Base-by-base conservation (phyloP, 148 eudicot genomes). In the Arbutus unedo region DNA sequence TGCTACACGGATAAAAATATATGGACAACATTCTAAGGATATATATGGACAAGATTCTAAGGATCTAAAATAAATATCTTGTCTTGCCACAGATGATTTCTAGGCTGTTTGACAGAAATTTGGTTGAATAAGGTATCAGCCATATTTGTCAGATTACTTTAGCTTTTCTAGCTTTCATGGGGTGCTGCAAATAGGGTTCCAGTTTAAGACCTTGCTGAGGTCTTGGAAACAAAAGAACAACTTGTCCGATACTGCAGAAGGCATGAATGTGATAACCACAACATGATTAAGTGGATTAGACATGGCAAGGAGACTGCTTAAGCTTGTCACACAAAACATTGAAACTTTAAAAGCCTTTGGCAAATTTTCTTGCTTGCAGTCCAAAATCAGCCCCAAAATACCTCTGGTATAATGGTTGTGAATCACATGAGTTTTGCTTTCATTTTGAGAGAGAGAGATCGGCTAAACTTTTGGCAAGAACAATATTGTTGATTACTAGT, bases 361-460 rank as follows among this genome's bases (percentile, higher is more conserved):
- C 48, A 57, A 4, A 10, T 21, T 79, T 76, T 31, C 25, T 78
- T 41, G 68, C 7, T 77, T 55, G 15, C 41, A 9, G 56, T 59
- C 53, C 81, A 38, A 56, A 38, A 78, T 78, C 81, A 41, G 18
- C 53, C 75, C 75, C 18, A 8, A 70, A 71, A 15, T 14, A n/a
- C 76, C 6, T 72, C 8, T 66, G 23, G 41, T 66, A 25, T 38
- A 60, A 66, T 66, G 71, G 14, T 64, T 60, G 67, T 23, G 8
- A 23, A 64, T 9, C 70, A 8, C 70, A 64, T 62, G 19, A 41
- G 8, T 76, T 2, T 48, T 8, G 43, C 47, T 75, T 75, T 31
- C 11, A 16, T 53, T 21, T 15, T 53, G 45, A 25, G 79, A 54
- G 62, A 31, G 62, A 54, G 79, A 23, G 60, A 54, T 47, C 51